Base-by-base conservation (phyloP, 2,329 filamentous ascomycete species). In the Mariannaea sp. region DNA sequence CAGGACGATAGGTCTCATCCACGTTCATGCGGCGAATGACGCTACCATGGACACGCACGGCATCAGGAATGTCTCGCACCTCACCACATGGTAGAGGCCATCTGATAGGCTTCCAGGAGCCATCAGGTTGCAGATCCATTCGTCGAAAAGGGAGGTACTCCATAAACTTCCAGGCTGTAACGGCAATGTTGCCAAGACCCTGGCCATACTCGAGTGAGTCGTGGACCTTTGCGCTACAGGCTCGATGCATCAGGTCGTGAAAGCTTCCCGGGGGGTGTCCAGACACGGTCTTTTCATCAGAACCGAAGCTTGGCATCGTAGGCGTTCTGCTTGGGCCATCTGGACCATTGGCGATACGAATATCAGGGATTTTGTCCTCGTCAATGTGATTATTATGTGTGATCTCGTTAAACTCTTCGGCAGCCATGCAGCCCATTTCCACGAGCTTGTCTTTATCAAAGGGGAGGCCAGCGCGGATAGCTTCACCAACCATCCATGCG, bases 51-150 rank as follows among this genome's bases (percentile, higher is more conserved):
- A 94, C 81, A 17, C 85, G 77, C 1, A 86, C 89, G 48, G 86
- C 77, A 7, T 81, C 71, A 0, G 90, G 90, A 2, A 94, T 85
- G 64, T 94, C 90, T 13, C 90, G 82, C 0, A 87, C 84, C 71
- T 93, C 89, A 8, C 90, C 90, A 24, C 85, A 82, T 0, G 90
- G 90, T 3, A 93, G 73, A 0, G 90, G 90, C 88, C 89, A 93
- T 7, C 85, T 79, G 60, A 94, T 93, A 0, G 88, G 86, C 69
- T 84, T 86, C 90, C 90, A 94, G 0, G 83, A 84, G 0, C 88
- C 88, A 57, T 92, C 87, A 0, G 75, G 55, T 56, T 85, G 84
- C 7, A 93, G 74, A 61, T 93, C 90, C 87, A 94, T 92, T 19
- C 90, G 79, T 1, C 88, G 81, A 72, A 93, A 92, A 0, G 90